Evolutionary conservation across 164 flowering plant genomes (phyloP).

Genomic region (Warburgia ugandensis): DNA sequence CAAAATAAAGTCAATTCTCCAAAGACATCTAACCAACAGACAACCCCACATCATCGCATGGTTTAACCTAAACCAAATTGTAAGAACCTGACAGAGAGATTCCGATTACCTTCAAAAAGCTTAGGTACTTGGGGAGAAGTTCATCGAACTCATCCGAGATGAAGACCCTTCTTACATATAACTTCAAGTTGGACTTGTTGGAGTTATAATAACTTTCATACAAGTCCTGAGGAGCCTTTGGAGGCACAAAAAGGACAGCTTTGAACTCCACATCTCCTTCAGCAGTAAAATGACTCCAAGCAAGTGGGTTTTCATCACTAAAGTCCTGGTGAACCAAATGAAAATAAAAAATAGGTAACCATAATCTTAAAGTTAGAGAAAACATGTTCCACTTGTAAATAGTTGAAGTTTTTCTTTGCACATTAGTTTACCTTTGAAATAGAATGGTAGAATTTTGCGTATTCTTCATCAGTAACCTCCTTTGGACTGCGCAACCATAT

Average conservation of each 20-base stretch:
- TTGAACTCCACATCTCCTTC: constrained; percentile 99
- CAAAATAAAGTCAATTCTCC: neutral
- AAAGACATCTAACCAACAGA: neutral
- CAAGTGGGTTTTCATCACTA: constrained; percentile 76
- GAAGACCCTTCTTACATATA: constrained; percentile 90
- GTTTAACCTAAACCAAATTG: neutral
- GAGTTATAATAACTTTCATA: constrained; percentile 93
- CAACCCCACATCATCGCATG: neutral
- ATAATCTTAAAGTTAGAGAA: too few relatives aligned
- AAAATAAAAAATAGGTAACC: too few relatives aligned
- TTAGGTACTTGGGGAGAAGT: constrained; percentile 88
- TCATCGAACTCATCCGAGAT: constrained; percentile 98
- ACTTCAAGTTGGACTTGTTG: constrained; percentile 81
- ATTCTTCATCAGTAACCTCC: constrained; percentile 97
- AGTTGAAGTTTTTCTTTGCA: neutral
- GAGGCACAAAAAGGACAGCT: constrained; percentile 92
- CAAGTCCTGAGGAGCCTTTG: constrained; percentile 93
- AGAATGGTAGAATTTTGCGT: constrained; percentile 80
- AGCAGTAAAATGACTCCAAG: constrained; percentile 91
- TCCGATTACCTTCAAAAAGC: constrained; percentile 62
- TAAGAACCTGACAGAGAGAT: neutral
- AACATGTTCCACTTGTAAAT: neutral
- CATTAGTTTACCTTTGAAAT: constrained; percentile 60
- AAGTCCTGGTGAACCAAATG: constrained; percentile 50
- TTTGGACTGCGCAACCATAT: constrained; percentile 91